Evolutionary conservation across 257 asterid species (phyloP).

Genomic region (Cinchona pubescens): DNA sequence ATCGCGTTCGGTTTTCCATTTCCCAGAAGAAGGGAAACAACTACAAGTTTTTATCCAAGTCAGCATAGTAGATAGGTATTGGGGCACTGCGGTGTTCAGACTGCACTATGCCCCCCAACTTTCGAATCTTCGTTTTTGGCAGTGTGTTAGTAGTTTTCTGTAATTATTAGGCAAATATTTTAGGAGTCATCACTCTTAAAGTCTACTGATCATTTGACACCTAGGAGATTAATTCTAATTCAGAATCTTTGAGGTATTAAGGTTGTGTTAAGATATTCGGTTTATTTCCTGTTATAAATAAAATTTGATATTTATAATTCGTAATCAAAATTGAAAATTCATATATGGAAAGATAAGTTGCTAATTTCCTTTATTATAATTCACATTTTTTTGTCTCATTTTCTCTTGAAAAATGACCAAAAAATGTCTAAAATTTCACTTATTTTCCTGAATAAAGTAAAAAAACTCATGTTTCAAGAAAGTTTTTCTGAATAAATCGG

Average conservation of each 20-base stretch:
- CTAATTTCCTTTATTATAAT: neutral
- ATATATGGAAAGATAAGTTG: no score
- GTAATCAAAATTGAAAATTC: no score
- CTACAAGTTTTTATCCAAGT: neutral
- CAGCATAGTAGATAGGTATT: conserved; percentile 1
- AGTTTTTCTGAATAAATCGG: no score
- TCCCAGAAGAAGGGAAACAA: no score
- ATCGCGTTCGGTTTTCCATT: no score
- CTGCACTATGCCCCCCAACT: neutral
- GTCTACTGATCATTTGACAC: no score
- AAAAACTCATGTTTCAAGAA: no score
- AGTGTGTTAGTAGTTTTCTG: neutral
- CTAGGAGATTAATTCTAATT: no score
- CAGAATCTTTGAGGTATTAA: no score
- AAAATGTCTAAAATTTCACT: neutral
- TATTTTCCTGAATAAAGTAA: neutral
- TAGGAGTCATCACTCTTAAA: neutral
- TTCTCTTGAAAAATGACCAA: neutral
- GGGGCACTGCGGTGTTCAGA: neutral
- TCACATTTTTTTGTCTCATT: neutral
- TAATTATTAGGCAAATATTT: neutral
- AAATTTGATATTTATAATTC: no score
- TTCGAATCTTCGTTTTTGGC: conserved; percentile 5
- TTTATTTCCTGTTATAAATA: no score
- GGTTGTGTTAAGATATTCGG: no score